Base-by-base conservation (phyloP, 192 early-diverging fungal species). In the Podila epigama region DNA sequence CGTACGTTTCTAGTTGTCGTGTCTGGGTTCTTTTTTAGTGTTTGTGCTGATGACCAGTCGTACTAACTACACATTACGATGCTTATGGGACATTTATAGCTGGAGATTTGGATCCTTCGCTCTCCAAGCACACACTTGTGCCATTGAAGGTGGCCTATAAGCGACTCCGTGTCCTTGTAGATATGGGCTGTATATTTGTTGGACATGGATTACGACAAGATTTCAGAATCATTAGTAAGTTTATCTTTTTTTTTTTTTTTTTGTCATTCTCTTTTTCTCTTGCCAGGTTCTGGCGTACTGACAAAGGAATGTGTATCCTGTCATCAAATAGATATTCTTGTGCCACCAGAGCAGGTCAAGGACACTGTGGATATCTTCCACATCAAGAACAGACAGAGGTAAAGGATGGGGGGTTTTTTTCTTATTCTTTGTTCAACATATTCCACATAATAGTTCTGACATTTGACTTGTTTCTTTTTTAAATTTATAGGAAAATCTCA, bases 141-240 rank as follows among this genome's bases (percentile, higher is more conserved):
- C 90, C 94, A 5, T 84, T 96, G 42, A 99, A 99, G 69, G 90
- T 92, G n/a, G 93, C 92, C 0, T 98, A 99, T 82, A 92, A 91
- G 68, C 94, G 96, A 60, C 86, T 99, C 42, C 90, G 96, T 0
- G 80, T 95, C 31, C 79, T 99, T 20, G 91, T 97, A 1, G 96
- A 99, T 73, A 80, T 93, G 39, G 93, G 93, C 11, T 96, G 95
- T 70, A 83, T 92, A 11, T 95, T 99, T 80, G 90, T 99, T 41
- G 97, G 97, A 0, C 97, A 99, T 58, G 96, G 96, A 2, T 79
- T 99, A 37, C 92, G 92, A 50, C 96, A 97, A 59, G 97, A 99
- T 79, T 97, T 97, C 67, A 88, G 97, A 25, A 95, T 93, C 31
- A 96, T 97, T 54, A 97, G 93, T 93, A 82, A 79, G 86, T 78